phyloP scores from a whole-genome alignment of 495 filamentous ascomycete genomes.

The Hypomontagnella monticulosa region DNA sequence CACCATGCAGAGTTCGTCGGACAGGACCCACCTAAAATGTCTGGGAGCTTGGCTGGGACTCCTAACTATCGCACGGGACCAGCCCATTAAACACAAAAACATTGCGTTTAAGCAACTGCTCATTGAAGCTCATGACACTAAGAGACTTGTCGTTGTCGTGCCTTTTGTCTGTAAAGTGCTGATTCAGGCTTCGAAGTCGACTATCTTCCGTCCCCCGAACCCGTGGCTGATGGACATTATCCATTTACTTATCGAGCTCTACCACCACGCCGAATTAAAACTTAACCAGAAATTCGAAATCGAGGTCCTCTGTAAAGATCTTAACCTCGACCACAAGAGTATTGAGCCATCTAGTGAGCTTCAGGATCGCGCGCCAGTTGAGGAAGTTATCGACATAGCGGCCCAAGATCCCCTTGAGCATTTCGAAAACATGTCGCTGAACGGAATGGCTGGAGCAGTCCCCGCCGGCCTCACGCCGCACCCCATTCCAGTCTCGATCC shows the following conservation, averaged over 20 bases:
- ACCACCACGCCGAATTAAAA: conserved; percentile 90
- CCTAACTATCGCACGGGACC: conserved; percentile 91
- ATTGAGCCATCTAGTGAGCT: conserved; percentile 87
- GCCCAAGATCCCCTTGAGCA: conserved; percentile 65
- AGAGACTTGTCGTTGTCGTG: conserved; percentile 88
- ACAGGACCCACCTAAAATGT: conserved; percentile 90
- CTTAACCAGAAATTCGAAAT: conserved; percentile 98
- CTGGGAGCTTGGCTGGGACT: conserved; percentile 92
- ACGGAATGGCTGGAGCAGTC: conserved; percentile 73
- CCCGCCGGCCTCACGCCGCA: conserved; percentile 76
- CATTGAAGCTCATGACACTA: conserved; percentile 88
- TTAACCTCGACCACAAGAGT: conserved; percentile 85
- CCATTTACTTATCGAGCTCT: conserved; percentile 86
- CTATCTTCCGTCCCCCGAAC: conserved; percentile 92
- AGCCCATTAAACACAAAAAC: conserved; percentile 95
- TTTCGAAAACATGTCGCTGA: conserved; percentile 81
- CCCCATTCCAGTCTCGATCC: conserved; percentile 76
- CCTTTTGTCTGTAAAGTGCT: conserved; percentile 97
- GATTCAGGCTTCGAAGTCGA: conserved; percentile 81
- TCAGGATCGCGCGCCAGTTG: conserved; percentile 71
- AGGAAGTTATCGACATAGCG: conserved; percentile 67
- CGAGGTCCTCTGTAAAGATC: conserved; percentile 91
- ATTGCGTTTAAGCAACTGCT: conserved; percentile 96
- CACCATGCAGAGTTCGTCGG: conserved; percentile 79
- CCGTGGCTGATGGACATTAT: conserved; percentile 98